A percentile compares a stretch with the other conserved stretches of the same genome.
Conservation (phyloP, 2,329 filamentous ascomycete species). For the Ophiostoma triangulosporum region DNA sequence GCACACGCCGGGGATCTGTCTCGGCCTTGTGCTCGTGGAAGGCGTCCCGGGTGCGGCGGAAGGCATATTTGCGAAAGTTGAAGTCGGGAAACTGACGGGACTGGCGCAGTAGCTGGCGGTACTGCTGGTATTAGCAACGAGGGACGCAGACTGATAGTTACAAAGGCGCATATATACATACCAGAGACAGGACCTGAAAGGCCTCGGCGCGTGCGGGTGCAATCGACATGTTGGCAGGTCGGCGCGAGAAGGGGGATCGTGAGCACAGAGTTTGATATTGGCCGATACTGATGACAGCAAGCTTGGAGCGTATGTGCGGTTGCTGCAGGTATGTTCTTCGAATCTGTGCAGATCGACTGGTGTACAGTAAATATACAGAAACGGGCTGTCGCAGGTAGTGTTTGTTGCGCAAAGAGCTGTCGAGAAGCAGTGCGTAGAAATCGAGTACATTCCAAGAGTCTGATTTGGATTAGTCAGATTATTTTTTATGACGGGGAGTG, state of each 20-base stretch:
- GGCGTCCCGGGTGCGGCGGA: constrained; percentile 76
- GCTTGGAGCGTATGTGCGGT: not conserved
- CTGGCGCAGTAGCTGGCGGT: constrained; percentile 81
- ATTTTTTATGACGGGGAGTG: not conserved
- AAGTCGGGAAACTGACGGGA: constrained; percentile 80
- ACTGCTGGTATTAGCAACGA: constrained; percentile 41
- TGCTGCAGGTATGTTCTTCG: not conserved
- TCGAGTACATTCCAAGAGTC: not conserved
- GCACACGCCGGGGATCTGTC: constrained; percentile 60
- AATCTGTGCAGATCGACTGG: not conserved
- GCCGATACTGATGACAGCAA: not conserved
- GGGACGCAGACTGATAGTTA: constrained; percentile 9
- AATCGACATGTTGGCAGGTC: constrained; percentile 5
- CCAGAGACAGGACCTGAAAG: constrained; percentile 43
- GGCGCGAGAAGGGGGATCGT: not conserved
- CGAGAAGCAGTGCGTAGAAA: not conserved
- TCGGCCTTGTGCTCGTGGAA: constrained; percentile 70
- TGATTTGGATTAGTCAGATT: constrained; percentile 1
- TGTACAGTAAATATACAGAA: not conserved
- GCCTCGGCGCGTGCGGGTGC: constrained; percentile 20
- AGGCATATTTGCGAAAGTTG: constrained; percentile 96
- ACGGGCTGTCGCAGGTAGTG: not conserved
- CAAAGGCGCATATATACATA: constrained; percentile 21
- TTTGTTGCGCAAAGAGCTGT: not conserved
- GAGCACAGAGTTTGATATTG: constrained; percentile 1